These are phyloP conservation scores for Coemansia erecta DNA, from an alignment of 192 early-diverging fungal genomes.

Conservation along the genomic window DNA sequence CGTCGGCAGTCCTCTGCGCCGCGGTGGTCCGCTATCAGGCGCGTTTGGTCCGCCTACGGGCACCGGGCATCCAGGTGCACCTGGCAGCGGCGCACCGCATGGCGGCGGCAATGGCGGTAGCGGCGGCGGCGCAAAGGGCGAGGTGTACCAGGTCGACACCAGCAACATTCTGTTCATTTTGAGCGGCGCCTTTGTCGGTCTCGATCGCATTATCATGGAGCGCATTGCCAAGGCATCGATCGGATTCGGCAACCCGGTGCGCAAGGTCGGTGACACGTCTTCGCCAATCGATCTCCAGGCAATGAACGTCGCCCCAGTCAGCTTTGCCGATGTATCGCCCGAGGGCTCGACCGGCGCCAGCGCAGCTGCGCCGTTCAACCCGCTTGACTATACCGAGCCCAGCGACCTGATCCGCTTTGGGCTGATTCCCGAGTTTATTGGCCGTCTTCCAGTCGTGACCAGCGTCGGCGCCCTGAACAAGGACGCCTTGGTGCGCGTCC, in stretches of 20 bases:
- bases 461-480: conserved; percentile 66
- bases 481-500: conserved; percentile 68
- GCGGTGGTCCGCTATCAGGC: conserved; percentile 32
- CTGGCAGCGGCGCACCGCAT: conserved; percentile 7
- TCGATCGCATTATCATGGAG: conserved; percentile 78
- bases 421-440: conserved; percentile 87
- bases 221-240: conserved; percentile 78
- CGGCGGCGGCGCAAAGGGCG: conserved; percentile 59
- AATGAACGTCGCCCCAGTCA: conserved; percentile 31
- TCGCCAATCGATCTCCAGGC: conserved; percentile 24
- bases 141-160: conserved; percentile 84
- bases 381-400: conserved; percentile 67
- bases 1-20: conserved; percentile 21
- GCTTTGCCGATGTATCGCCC: conserved; percentile 13
- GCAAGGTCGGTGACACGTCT: conserved; percentile 39
- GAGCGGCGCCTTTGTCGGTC: conserved; percentile 84
- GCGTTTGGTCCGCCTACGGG: conserved; percentile 27
- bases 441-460: conserved; percentile 82
- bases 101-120: conserved; percentile 9
- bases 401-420: conserved; percentile 83
- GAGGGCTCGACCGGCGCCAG: neutral
- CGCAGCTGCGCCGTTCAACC: conserved; percentile 37
- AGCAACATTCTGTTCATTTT: conserved; percentile 89
- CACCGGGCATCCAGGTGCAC: conserved; percentile 15
- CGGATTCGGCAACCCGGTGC: conserved; percentile 69